Evolutionary conservation across 345 rosid species (phyloP).

Genomic region (Euphorbia tirucalli): DNA sequence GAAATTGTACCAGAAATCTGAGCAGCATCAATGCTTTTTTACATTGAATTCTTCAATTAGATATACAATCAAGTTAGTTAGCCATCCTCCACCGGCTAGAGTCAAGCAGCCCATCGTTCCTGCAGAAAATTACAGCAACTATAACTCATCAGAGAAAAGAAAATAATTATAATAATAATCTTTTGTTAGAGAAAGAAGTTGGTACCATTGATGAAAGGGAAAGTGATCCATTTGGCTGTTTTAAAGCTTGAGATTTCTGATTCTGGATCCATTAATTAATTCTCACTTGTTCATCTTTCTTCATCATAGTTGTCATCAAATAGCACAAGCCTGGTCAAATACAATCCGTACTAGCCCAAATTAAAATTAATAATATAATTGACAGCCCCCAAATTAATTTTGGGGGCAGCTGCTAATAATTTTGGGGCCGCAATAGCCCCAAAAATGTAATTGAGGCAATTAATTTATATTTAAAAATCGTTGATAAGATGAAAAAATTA

Average conservation of each 20-base stretch:
- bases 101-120: background rate
- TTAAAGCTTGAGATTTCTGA: background rate
- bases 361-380: no score
- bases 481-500: no score
- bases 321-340: no score
- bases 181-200: background rate
- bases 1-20: no score
- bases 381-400: no score
- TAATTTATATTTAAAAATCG: no score
- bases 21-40: background rate
- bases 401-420: no score
- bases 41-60: slow-evolving; percentile 38
- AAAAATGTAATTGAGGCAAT: no score
- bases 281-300: no score
- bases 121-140: background rate
- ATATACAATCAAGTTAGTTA: slow-evolving; percentile 34
- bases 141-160: background rate
- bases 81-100: background rate
- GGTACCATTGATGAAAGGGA: slow-evolving; percentile 4
- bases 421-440: no score
- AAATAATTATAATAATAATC: background rate
- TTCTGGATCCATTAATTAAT: background rate
- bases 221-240: slow-evolving; percentile 3
- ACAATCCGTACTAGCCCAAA: no score
- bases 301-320: no score